Evolutionary conservation across 2,329 filamentous ascomycete species (phyloP), one percentile per base, ranked within the genome.

Genomic region (Rasamsonia emersonii): DNA sequence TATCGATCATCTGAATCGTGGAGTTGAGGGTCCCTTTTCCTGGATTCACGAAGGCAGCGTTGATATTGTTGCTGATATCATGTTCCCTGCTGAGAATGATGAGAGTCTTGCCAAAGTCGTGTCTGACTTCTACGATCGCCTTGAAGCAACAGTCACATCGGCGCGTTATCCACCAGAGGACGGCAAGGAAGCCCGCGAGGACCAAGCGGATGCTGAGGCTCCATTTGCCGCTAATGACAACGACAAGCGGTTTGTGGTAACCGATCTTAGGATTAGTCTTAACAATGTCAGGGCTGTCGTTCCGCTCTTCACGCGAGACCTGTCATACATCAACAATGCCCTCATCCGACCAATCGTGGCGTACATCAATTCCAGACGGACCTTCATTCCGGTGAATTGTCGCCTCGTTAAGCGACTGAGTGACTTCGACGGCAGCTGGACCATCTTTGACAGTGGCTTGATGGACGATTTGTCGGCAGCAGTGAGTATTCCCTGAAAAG

Each of bases 21-120:
- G 88, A 15, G 86, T 94, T 11, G 79, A 91, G 40, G 91, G 91
- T 0, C 88, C 89, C 0, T 95, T 98, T 56, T 88, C 86, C 3
- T 98, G 91, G 91, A 98, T 98, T 32, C 83, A 93, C 44, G 86
- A 96, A 60, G 91, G 91, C 19, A 93, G 91, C 41, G 86, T 98
- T 24, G 91, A 98, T 53, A 94, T 98, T 40, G 79, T 96, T 9
- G 83, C 91, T 5, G 91, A 98, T 50, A 79, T 98, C 43, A 89
- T 94, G 77, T 84, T 98, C 40, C 91, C 91, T 1, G 77, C 78
- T 18, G 91, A 96, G 33, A 76, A 77, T 24, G 84, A 93, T 37
- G 86, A 89, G 40, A 84, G 88, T 41, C 79, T 98, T 35, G 82
- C 81, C 15, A 95, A 95, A 56, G 86, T 95, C 27, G 83, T 98